Conservation (phyloP, 306 rosid species). For the Cajanus cajan region DNA sequence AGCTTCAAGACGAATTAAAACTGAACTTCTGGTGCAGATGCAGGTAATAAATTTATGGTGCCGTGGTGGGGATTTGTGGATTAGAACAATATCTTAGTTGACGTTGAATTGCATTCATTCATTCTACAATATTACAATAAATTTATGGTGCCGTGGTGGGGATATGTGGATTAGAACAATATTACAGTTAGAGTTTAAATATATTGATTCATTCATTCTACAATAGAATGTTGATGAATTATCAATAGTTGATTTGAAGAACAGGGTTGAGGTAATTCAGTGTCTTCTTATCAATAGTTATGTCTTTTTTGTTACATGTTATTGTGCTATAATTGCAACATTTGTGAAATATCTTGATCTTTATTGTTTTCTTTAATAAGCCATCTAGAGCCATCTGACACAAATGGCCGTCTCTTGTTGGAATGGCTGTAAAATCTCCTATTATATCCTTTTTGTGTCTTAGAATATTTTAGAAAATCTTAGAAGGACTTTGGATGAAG, state of each 20-base stretch:
- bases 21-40: conserved; percentile 99
- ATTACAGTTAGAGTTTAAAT: background rate
- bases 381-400: background rate
- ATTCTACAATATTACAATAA: conserved; percentile 4
- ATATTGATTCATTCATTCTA: background rate
- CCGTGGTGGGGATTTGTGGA: conserved; percentile 10
- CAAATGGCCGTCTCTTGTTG: background rate
- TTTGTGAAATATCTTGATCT: background rate
- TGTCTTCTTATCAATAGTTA: background rate
- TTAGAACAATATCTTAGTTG: conserved; percentile 17
- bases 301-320: background rate
- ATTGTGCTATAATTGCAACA: background rate
- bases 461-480: background rate
- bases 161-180: too few species aligned
- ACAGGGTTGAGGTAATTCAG: background rate
- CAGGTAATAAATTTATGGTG: conserved; percentile 65
- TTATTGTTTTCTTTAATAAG: background rate
- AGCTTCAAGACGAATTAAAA: conserved; percentile 98
- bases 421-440: background rate
- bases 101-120: background rate
- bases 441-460: background rate
- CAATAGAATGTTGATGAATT: background rate
- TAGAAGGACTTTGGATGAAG: background rate
- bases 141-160: conserved; percentile 26
- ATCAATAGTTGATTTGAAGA: background rate